Base-by-base conservation (phyloP, 2,329 filamentous ascomycete genomes). In the Penicillium sp. region DNA sequence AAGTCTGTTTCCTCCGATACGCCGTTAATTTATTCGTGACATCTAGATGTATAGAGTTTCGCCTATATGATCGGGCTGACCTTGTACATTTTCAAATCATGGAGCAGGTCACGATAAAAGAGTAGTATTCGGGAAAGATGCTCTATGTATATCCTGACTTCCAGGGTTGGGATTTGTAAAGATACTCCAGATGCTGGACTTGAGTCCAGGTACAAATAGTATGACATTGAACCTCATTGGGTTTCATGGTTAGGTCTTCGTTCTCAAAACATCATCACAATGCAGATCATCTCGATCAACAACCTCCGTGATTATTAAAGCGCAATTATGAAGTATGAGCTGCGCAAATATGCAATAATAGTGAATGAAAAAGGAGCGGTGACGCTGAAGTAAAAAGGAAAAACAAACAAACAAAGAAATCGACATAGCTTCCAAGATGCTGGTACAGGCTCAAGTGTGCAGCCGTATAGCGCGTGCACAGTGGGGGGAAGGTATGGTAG, bases 221-320 rank as follows among this genome's bases (percentile, higher is more conserved):
- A 56, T 75, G 54, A 72, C 68, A 49, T 71, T 65, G 47, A 70
- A 69, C 57, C 70, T 71, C 42, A 65, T 71, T 39, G 68, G 69
- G 51, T 71, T 70, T 65, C 67, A 72, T 62, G 43, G 50, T 49
- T 50, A 45, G 55, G 50, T 52, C 57, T 62, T 63, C 53, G 50
- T 57, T 46, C 39, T 55, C 52, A 55, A 53, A 62, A 56, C 50
- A 59, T 62, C 59, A 64, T 60, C 58, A 57, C 53, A 54, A 54
- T 52, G 46, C 55, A 60, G 53, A 49, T 57, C 57, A 50, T 56
- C 54, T 53, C 26, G 27, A 58, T 21, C 50, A 43, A 49, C 33
- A 48, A 31, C 44, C 54, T 46, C 58, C 55, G 46, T 58, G 50
- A 62, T 54, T 62, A 62, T 57, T 62, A 63, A 54, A 64, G 65